Conservation (phyloP, 768 basidiomycete species). For the Chalciporus piperatus region DNA sequence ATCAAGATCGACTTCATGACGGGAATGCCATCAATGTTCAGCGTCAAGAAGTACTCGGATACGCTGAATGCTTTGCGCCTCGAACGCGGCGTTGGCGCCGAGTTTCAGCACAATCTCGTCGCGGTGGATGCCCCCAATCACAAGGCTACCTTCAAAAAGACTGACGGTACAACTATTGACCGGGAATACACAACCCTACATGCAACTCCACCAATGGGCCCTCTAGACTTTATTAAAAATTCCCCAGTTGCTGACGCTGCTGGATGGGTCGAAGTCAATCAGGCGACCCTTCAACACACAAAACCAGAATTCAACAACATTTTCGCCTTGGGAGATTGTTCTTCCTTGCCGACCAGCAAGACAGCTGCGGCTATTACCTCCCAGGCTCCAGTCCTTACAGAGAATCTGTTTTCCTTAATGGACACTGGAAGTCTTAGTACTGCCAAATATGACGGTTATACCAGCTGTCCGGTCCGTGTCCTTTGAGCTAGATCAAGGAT, state of each 20-base stretch:
- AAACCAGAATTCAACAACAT: conserved; percentile 81
- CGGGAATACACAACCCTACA: conserved; percentile 84
- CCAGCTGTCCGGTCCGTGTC: conserved; percentile 74
- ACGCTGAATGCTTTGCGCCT: conserved; percentile 75
- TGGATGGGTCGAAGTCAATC: conserved; percentile 90
- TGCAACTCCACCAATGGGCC: conserved; percentile 90
- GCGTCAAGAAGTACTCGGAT: conserved; percentile 93
- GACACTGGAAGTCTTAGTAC: conserved; percentile 65
- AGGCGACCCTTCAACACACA: conserved; percentile 75
- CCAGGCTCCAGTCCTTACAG: conserved; percentile 86
- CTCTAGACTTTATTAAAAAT: conserved; percentile 73
- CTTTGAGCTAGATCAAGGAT: neutral
- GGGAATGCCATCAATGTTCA: conserved; percentile 95
- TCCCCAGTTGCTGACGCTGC: conserved; percentile 75
- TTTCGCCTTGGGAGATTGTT: conserved; percentile 90
- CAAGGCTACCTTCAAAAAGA: conserved; percentile 81
- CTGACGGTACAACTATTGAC: conserved; percentile 64
- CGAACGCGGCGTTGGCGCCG: conserved; percentile 74
- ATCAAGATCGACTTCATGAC: conserved; percentile 78
- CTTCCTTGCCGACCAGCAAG: conserved; percentile 91
- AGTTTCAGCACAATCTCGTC: conserved; percentile 82
- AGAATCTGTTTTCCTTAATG: conserved; percentile 79
- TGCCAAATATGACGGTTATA: conserved; percentile 85
- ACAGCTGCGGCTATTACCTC: conserved; percentile 92
- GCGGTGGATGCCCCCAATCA: conserved; percentile 67